phyloP scores from a whole-genome alignment of 108 stramenopile species.

The Nitzschia inconspicua region DNA sequence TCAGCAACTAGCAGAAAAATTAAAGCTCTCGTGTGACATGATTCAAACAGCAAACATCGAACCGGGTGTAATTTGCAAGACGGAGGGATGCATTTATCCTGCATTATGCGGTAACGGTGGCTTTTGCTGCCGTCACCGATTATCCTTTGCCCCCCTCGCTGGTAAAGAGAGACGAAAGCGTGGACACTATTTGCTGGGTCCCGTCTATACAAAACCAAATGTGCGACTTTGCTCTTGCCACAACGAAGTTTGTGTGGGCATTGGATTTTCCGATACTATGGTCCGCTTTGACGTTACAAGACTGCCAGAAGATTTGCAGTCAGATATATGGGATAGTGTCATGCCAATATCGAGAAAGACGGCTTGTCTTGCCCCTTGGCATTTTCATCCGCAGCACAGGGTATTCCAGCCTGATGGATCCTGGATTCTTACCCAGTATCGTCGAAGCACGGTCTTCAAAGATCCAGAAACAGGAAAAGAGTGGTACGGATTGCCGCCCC shows the following conservation, averaged over 20 bases:
- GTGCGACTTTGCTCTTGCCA: slow-evolving; percentile 3
- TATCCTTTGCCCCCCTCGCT: neutral
- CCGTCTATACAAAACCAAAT: neutral
- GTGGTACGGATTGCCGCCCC: slow-evolving; percentile 7
- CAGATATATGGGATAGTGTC: slow-evolving; percentile 1
- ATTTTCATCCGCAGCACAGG: slow-evolving; percentile 17
- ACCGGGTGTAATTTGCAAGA: neutral
- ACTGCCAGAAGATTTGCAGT: neutral
- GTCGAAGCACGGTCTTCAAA: neutral
- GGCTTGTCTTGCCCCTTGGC: slow-evolving; percentile 31
- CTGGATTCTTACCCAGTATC: slow-evolving; percentile 12
- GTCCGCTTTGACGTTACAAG: neutral
- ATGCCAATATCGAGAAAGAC: too few relatives aligned
- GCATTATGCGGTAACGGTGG: neutral
- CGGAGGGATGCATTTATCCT: slow-evolving; percentile 2
- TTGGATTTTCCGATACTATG: slow-evolving; percentile 8
- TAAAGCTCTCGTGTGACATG: neutral
- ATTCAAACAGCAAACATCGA: slow-evolving; percentile 9
- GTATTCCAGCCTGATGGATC: slow-evolving; percentile 16
- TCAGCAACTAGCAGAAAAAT: neutral
- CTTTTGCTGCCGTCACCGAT: slow-evolving; percentile 6
- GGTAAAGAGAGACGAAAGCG: neutral
- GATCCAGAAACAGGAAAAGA: neutral
- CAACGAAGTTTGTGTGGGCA: slow-evolving; percentile 12
- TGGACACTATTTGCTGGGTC: neutral